Evolutionary conservation across 768 basidiomycete species (phyloP), one percentile per base, ranked within the genome.

Genomic region (Mycena albidolilacea): DNA sequence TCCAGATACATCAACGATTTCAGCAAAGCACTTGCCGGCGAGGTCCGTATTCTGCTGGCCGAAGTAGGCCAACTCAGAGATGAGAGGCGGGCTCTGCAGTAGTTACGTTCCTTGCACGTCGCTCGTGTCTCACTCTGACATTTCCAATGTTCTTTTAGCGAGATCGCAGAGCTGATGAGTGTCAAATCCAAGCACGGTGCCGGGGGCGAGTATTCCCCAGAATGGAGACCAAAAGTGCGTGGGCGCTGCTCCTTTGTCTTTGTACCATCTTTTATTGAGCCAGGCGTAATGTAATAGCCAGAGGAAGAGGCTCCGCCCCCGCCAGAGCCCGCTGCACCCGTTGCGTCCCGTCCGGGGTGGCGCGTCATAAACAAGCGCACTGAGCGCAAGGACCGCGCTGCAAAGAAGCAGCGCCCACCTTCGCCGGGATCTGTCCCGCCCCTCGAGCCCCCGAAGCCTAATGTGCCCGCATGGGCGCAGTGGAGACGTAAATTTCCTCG

Each of bases 11-110:
- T 96, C 55, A 92, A 94, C 76, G 93, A 96, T 75, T 95, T 96
- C 81, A 95, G 92, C 78, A 94, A 92, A 78, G 92, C 94, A 0
- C 86, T 96, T 35, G 93, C 95, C 6, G 83, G 86, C 15, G 95
- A 96, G 83, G 93, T 96, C 10, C 89, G 93, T 46, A 90, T 92
- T 80, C 86, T 96, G 30, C 85, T 96, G 30, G 88, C 85, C 35
- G 95, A 96, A 79, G 95, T 96, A 38, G 94, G 94, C 52, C 92
- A 93, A 78, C 85, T 96, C 50, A 87, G 93, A 52, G 93, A 95
- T 77, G 92, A 95, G 78, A 87, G 91, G 67, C 86, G 93, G 43
- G 88, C 88, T 37, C 84, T 95, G 30, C 93, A 95, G 85, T 90
- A 89, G 95, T 95, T 54, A 77, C 75, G 94, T 88, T 64, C 38